These are phyloP conservation scores for Coleophoma crateriformis DNA, from an alignment of 2,329 filamentous ascomycete genomes.

Conservation along the genomic window DNA sequence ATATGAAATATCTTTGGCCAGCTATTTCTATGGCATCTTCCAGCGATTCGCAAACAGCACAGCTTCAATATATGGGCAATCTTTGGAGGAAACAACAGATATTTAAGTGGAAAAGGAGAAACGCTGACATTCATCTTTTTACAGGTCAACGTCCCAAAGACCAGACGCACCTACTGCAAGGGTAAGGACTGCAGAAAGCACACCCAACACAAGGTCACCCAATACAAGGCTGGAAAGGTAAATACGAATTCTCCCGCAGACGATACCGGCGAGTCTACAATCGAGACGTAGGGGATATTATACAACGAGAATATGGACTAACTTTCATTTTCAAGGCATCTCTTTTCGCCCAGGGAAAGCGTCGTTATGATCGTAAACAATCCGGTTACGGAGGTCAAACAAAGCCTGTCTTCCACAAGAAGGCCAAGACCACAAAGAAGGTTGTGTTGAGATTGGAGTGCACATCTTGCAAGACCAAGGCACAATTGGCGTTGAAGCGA, in stretches of 20 bases:
- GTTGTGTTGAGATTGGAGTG: slow-evolving; percentile 98
- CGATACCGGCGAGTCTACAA: slow-evolving; percentile 2
- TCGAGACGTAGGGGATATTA: slow-evolving; percentile 20
- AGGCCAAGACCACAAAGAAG: slow-evolving; percentile 99
- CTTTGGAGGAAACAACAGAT: not conserved
- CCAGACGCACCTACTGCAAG: slow-evolving; percentile 96
- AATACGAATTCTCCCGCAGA: not conserved
- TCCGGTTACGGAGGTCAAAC: slow-evolving; percentile 99
- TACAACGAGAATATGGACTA: slow-evolving; percentile 2
- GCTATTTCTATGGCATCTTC: too few relatives aligned
- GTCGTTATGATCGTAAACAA: slow-evolving; percentile 99
- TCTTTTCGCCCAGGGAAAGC: slow-evolving; percentile 97
- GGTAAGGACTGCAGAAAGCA: slow-evolving; percentile 90
- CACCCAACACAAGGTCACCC: slow-evolving; percentile 88
- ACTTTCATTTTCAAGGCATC: slow-evolving; percentile 56
- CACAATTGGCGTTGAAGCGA: slow-evolving; percentile 95
- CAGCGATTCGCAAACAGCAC: too few relatives aligned
- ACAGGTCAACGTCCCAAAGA: slow-evolving; percentile 96
- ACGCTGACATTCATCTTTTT: slow-evolving; percentile 1
- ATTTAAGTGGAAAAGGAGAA: slow-evolving; percentile 1
- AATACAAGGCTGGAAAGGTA: slow-evolving; percentile 96
- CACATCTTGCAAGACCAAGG: slow-evolving; percentile 96
- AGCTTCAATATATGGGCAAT: too few relatives aligned
- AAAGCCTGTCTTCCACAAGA: slow-evolving; percentile 99
- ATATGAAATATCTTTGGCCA: too few relatives aligned